Percentiles rank a stretch among this genome's conserved stretches.
Evolutionary conservation across 2,329 filamentous ascomycete genomes (phyloP).

Genomic region (Colletotrichum sp.): DNA sequence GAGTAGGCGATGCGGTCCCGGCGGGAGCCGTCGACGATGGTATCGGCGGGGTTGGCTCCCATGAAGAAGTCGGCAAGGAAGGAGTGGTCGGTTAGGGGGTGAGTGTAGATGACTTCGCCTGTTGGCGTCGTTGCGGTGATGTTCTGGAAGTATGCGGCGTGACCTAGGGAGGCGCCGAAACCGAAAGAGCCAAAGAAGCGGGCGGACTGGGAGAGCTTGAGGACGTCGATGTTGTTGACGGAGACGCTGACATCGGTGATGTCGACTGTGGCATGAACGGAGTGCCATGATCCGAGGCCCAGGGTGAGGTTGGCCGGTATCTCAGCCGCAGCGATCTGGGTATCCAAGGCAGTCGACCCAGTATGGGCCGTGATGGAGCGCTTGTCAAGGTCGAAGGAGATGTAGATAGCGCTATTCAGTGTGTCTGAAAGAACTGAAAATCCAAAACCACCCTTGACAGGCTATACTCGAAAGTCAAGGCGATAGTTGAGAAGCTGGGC

Average conservation of each 20-base stretch:
- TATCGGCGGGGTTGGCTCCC: constrained; percentile 33
- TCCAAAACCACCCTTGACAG: constrained; percentile 29
- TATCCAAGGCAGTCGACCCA: constrained; percentile 15
- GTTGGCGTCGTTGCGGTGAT: constrained; percentile 8
- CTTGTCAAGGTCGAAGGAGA: constrained; percentile 25
- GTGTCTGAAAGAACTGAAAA: constrained; percentile 33
- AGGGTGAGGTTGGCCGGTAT: not conserved
- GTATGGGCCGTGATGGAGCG: constrained; percentile 17
- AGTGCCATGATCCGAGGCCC: constrained; percentile 10
- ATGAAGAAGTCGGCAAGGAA: constrained; percentile 36
- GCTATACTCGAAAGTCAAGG: constrained; percentile 30
- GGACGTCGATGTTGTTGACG: constrained; percentile 22
- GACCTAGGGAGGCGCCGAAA: constrained; percentile 32
- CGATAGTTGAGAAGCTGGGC: constrained; percentile 24
- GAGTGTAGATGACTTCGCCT: constrained; percentile 25
- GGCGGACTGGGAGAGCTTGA: constrained; percentile 29
- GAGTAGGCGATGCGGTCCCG: constrained; percentile 35
- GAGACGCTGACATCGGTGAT: constrained; percentile 23
- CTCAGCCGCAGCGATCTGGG: not conserved
- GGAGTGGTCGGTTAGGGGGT: constrained; percentile 27
- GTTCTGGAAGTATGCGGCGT: constrained; percentile 29
- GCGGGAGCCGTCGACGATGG: constrained; percentile 37
- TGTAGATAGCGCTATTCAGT: constrained; percentile 31
- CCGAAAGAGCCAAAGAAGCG: constrained; percentile 33
- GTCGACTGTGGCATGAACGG: constrained; percentile 17